Evolutionary conservation across 257 asterid genomes (phyloP).

Genomic region (Hygrophila difformis): DNA sequence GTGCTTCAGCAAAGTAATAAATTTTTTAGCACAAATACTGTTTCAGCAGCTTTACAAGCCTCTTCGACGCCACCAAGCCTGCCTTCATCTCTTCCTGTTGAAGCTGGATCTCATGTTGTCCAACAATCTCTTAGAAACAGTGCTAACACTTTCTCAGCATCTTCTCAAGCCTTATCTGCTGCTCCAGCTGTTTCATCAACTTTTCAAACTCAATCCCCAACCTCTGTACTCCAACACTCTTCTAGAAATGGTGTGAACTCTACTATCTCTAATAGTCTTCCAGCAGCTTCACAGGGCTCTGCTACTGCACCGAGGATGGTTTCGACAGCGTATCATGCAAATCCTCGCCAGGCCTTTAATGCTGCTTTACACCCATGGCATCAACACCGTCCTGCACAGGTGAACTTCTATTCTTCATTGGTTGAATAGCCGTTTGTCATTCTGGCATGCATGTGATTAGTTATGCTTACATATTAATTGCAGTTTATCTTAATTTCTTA

Average conservation of each 20-base stretch:
- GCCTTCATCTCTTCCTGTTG: slow-evolving; percentile 7
- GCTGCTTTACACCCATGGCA: slow-evolving; percentile 25
- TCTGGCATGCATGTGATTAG: neutral
- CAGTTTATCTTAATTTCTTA: neutral
- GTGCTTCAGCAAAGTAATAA: slow-evolving; percentile 28
- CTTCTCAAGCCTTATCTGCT: slow-evolving; percentile 31
- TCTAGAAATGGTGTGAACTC: too few relatives aligned
- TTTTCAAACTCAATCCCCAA: too few relatives aligned
- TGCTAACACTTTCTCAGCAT: neutral
- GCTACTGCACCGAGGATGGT: slow-evolving; percentile 23
- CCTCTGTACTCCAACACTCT: too few relatives aligned
- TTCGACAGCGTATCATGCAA: slow-evolving; percentile 16
- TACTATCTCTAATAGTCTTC: too few relatives aligned
- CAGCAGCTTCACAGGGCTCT: slow-evolving; percentile 29
- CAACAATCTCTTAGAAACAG: too few relatives aligned
- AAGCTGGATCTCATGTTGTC: too few relatives aligned
- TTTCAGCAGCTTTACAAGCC: slow-evolving; percentile 31
- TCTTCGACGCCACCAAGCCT: slow-evolving; percentile 25
- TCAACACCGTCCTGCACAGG: slow-evolving; percentile 31
- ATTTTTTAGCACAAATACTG: too few relatives aligned
- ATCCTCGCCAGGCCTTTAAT: slow-evolving; percentile 25
- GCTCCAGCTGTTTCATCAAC: too few relatives aligned
- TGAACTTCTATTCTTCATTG: slow-evolving; percentile 11
- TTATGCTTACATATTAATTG: neutral
- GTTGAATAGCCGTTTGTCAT: slow-evolving; percentile 1